Conservation (phyloP, 2,329 filamentous ascomycete species). For the Colletotrichum eleusines region DNA sequence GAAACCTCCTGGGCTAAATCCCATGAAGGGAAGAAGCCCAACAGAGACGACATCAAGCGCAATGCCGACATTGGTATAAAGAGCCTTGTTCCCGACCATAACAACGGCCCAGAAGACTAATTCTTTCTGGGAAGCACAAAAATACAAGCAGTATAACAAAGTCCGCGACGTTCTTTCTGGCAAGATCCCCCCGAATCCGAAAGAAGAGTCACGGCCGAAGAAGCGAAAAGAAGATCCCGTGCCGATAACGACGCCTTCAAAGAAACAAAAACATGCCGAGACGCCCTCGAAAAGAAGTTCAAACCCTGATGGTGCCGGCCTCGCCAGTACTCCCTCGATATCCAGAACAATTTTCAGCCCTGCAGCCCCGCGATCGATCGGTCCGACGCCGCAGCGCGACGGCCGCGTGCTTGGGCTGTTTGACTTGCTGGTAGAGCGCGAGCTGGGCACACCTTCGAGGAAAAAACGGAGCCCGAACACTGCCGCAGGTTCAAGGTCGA, state of each 20-base stretch:
- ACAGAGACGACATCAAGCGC: constrained; percentile 80
- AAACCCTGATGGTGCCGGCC: constrained; percentile 54
- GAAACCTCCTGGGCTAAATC: constrained; percentile 74
- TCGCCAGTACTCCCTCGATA: constrained; percentile 67
- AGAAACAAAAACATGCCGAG: constrained; percentile 60
- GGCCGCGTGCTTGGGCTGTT: constrained; percentile 83
- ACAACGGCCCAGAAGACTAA: not conserved
- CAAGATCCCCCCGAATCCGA: constrained; percentile 59
- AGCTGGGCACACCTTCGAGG: constrained; percentile 63
- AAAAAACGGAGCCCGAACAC: constrained; percentile 51
- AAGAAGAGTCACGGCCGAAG: constrained; percentile 51
- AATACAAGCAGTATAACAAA: constrained; percentile 83
- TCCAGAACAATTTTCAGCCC: constrained; percentile 72
- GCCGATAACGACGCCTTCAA: constrained; percentile 62
- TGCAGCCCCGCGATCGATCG: constrained; percentile 70
- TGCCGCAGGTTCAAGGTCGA: constrained; percentile 40
- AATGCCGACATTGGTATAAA: constrained; percentile 76
- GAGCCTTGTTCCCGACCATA: not conserved
- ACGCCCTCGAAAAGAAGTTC: constrained; percentile 59
- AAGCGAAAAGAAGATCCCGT: constrained; percentile 58
- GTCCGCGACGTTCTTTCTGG: constrained; percentile 70
- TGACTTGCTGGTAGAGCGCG: constrained; percentile 71
- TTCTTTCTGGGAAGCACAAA: constrained; percentile 63
- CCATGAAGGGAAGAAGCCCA: constrained; percentile 76
- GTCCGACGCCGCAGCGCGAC: constrained; percentile 84